These are phyloP conservation scores for Podospora sp. DNA, from an alignment of 495 filamentous ascomycete species.

Conservation along the genomic window DNA sequence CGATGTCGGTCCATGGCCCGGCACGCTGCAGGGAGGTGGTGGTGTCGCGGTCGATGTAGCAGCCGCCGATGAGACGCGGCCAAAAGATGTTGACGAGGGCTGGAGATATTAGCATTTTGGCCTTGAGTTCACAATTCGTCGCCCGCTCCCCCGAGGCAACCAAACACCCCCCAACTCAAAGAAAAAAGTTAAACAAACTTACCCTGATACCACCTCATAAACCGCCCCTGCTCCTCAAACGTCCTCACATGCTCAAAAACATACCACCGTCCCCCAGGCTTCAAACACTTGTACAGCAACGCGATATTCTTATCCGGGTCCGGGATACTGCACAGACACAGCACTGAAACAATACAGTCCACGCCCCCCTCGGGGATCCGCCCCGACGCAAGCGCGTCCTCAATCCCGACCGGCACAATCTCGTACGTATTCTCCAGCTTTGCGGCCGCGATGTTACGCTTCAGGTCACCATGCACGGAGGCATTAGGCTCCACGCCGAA, in stretches of 20 bases:
- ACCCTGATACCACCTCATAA: slow-evolving; percentile 55
- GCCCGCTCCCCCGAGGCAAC: not conserved
- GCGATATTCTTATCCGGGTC: slow-evolving; percentile 57
- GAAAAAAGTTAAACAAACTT: slow-evolving; percentile 32
- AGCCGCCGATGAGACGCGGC: slow-evolving; percentile 62
- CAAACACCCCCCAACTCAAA: not conserved
- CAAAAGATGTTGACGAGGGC: slow-evolving; percentile 50
- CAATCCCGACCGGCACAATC: slow-evolving; percentile 64
- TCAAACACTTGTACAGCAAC: slow-evolving; percentile 64
- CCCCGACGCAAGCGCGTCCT: slow-evolving; percentile 51
- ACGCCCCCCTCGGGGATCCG: slow-evolving; percentile 56
- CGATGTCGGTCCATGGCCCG: slow-evolving; percentile 60
- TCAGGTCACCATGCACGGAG: slow-evolving; percentile 56
- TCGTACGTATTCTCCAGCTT: slow-evolving; percentile 64
- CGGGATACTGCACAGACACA: slow-evolving; percentile 74
- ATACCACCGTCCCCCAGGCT: slow-evolving; percentile 68
- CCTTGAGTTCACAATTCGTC: not conserved
- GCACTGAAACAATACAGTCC: slow-evolving; percentile 69
- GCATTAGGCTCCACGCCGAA: slow-evolving; percentile 71
- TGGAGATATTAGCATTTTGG: slow-evolving; percentile 7
- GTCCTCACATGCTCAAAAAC: slow-evolving; percentile 70
- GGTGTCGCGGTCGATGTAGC: slow-evolving; percentile 60
- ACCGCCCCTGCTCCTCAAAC: slow-evolving; percentile 44
- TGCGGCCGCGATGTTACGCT: slow-evolving; percentile 45
- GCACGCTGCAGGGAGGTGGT: slow-evolving; percentile 52